Percentiles rank a stretch among this genome's conserved stretches.
Conservation (phyloP, 1,139 yeast species). For the Hansenula lynferdii region DNA sequence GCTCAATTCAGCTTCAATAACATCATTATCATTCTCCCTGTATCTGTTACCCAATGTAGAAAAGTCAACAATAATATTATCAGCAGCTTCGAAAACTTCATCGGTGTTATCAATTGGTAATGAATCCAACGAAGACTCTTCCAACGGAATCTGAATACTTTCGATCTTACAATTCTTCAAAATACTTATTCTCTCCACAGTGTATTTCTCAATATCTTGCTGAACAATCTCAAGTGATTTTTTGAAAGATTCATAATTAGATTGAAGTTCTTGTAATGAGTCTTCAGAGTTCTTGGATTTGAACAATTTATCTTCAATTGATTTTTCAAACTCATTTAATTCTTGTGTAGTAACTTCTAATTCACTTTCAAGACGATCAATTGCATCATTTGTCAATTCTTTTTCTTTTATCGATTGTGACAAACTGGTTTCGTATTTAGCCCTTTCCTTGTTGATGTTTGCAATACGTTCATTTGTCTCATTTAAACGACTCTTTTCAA, state of each 20-base stretch:
- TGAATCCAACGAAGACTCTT: conserved; percentile 50
- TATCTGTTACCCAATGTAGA: conserved; percentile 41
- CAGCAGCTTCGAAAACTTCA: conserved; percentile 35
- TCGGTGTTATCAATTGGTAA: conserved; percentile 41
- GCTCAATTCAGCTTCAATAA: conserved; percentile 33
- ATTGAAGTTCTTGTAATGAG: conserved; percentile 11
- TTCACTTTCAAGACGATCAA: conserved; percentile 47
- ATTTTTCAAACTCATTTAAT: conserved; percentile 25
- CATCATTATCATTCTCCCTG: conserved; percentile 28
- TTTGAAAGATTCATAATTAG: conserved; percentile 20
- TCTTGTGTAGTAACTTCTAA: conserved; percentile 41
- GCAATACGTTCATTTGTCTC: conserved; percentile 45
- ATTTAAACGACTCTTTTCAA: conserved; percentile 53
- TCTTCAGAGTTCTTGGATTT: conserved; percentile 24
- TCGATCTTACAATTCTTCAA: conserved; percentile 76
- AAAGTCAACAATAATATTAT: conserved; percentile 55
- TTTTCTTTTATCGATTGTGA: conserved; percentile 29
- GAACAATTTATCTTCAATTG: conserved; percentile 17
- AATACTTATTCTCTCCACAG: conserved; percentile 53
- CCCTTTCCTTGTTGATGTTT: conserved; percentile 31
- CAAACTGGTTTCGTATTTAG: conserved; percentile 31
- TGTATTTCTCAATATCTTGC: conserved; percentile 44
- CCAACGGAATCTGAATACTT: conserved; percentile 60
- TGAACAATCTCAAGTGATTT: conserved; percentile 23
- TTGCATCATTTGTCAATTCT: conserved; percentile 30